These are phyloP conservation scores for Saprolegnia parasitica DNA, from an alignment of 352 stramenopile species.

Conservation along the genomic window DNA sequence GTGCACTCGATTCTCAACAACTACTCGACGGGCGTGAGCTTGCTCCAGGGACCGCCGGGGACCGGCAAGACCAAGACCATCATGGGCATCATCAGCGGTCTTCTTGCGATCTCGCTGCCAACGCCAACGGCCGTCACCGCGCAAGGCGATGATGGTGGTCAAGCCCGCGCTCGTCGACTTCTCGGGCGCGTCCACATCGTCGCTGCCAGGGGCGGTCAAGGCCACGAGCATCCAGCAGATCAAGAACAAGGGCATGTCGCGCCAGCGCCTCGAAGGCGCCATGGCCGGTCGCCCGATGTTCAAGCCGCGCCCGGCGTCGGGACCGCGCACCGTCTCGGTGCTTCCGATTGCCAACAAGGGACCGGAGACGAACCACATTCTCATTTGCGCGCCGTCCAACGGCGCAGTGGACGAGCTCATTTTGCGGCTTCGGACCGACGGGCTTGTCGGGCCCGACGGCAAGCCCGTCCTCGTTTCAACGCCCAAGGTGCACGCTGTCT, in stretches of 20 bases:
- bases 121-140: conserved; percentile 35
- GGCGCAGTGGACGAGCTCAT: conserved; percentile 87
- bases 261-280: conserved; percentile 14
- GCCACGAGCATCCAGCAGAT: conserved; percentile 26
- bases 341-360: conserved; percentile 30
- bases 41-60: conserved; percentile 93
- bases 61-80: conserved; percentile 95
- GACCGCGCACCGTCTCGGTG: conserved; percentile 34
- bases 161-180: conserved; percentile 23
- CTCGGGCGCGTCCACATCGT: background rate
- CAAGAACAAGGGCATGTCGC: conserved; percentile 16
- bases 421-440: conserved; percentile 79
- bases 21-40: conserved; percentile 74
- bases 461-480: conserved; percentile 52
- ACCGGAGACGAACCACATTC: conserved; percentile 54
- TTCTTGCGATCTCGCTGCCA: conserved; percentile 58
- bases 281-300: conserved; percentile 11
- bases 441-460: conserved; percentile 58
- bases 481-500: conserved; percentile 61
- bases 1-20: conserved; percentile 86
- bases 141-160: background rate
- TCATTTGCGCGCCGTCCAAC: conserved; percentile 88
- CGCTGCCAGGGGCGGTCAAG: background rate
- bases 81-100: conserved; percentile 72
- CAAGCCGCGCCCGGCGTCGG: conserved; percentile 25